Conservation (phyloP, 495 filamentous ascomycete genomes). For the Xanthoparmelia taractica region DNA sequence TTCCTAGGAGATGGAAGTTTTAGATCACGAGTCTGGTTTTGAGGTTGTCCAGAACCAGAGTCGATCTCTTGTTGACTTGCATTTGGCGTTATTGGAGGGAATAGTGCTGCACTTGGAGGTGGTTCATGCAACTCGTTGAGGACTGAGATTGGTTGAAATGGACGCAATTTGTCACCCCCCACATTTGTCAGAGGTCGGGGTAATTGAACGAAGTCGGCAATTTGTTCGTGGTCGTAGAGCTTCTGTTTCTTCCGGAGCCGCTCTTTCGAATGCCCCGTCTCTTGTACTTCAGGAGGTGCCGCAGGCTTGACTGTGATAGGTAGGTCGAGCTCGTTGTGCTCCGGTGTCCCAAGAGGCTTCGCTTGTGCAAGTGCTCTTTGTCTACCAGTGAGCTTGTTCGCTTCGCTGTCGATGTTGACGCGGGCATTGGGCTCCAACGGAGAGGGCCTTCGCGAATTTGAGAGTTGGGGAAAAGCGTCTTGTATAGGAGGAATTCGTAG, state of each 20-base stretch:
- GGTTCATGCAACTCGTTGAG: constrained; percentile 70
- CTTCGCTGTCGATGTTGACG: constrained; percentile 31
- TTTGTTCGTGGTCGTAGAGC: constrained; percentile 35
- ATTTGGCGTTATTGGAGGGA: constrained; percentile 55
- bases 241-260: constrained; percentile 36
- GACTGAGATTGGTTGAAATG: constrained; percentile 49
- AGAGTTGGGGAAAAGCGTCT: constrained; percentile 29
- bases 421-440: constrained; percentile 44
- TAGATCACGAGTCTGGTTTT: background rate
- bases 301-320: constrained; percentile 19
- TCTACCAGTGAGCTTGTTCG: constrained; percentile 30
- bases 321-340: constrained; percentile 16
- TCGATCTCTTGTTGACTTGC: constrained; percentile 16
- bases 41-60: constrained; percentile 1
- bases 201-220: constrained; percentile 45
- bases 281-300: constrained; percentile 29
- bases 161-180: constrained; percentile 42
- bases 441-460: constrained; percentile 38
- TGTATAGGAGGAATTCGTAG: constrained; percentile 46
- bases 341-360: constrained; percentile 24
- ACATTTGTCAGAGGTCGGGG: constrained; percentile 41
- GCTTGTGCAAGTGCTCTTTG: constrained; percentile 29
- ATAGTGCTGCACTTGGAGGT: constrained; percentile 62
- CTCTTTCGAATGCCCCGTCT: constrained; percentile 33
- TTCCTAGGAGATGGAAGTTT: background rate